Evolutionary conservation across 169 alveolate genomes (phyloP), one percentile per base, ranked within the genome.

Genomic region (Cryptosporidium meleagridis): DNA sequence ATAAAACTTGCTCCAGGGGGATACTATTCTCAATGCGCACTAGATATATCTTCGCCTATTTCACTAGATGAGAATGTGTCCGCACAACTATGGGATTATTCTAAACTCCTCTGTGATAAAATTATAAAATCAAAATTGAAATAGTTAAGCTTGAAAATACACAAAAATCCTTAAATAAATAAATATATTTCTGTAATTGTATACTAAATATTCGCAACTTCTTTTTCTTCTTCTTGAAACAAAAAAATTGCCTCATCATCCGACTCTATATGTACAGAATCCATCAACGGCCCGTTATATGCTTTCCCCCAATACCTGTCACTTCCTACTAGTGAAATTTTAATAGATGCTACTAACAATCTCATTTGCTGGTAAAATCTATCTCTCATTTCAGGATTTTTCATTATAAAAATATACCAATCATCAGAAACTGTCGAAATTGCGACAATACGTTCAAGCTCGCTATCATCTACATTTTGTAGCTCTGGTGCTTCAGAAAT

Each of bases 1-100:
- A 86, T 62, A n/a, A 61, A 85, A 29, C 51, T 92, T 31, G 31
- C 12, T 41, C 87, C 91, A 41, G 94, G 94, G 1, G 94, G 86
- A 23, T 87, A 92, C 55, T 92, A 92, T 52, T 67, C 91, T n/a
- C 92, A 92, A 39, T 87, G 92, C 12, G 68, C 75, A 26, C 23
- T 86, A 10, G 52, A 53, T 26, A 41, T 75, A 35, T 91, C 94
- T 35, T 71, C 89, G 8, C 89, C 89, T 3, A 4, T 62, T 18
- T 80, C 89, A n/a, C 51, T 80, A 18, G 89, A 80, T 65, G 33
- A 41, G 69, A 29, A 80, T 31, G 26, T 2, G 10, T 80, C 89
- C 18, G 75, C 62, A 65, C 44, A 41, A n/a, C 16, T 80, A 1
- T 80, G 89, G 89, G 68, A 80, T 61, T 62, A 21, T 35, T 62